Evolutionary conservation across 2,329 filamentous ascomycete species (phyloP), one percentile per base, ranked within the genome.

Genomic region (Ophiognomonia clavigignenti-juglandacearum): DNA sequence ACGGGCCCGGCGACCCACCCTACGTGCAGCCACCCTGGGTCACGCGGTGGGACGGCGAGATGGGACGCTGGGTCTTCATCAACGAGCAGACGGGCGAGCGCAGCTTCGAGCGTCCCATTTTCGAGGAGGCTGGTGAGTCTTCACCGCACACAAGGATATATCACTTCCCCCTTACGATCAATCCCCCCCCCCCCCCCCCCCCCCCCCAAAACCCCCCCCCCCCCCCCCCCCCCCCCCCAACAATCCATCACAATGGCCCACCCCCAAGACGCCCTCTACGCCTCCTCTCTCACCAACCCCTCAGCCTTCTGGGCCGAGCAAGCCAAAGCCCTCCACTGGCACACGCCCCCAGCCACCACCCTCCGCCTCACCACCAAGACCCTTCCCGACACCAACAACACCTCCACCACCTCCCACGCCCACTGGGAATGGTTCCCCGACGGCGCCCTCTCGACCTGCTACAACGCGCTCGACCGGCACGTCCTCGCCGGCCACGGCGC

Each of bases 341-440:
- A 95, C 66, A 85, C 81, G 59, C 75, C 78, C 45, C 91, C 91
- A 7, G 76, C 76, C 11, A 71, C 74, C 1, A 77, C 80, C 0
- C 74, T 95, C 19, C 68, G 69, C 3, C 71, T 69, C 32, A 76
- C 73, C 18, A 80, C 74, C 39, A 91, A 87, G 65, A 79, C 71
- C 7, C 71, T 93, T 4, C 38, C 45, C 32, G 66, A 72, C 44
- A 77, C 69, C 54, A 83, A 82, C 47, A 67, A n/a, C n/a, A n/a
- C n/a, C n/a, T n/a, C n/a, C n/a, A n/a, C n/a, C n/a, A n/a, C 73
- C n/a, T 70, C 72, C 14, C 83, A 95, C 61, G 75, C 81, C 35
- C 82, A 86, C 60, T 96, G 91, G 90, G 79, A 82, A 53, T 97
- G 92, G 92, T 96, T 95, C 57, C 80, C 87, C 0, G 88, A 82